Evolutionary conservation across 2,329 filamentous ascomycete genomes (phyloP).

Genomic region (Rhynchosporium secalis): DNA sequence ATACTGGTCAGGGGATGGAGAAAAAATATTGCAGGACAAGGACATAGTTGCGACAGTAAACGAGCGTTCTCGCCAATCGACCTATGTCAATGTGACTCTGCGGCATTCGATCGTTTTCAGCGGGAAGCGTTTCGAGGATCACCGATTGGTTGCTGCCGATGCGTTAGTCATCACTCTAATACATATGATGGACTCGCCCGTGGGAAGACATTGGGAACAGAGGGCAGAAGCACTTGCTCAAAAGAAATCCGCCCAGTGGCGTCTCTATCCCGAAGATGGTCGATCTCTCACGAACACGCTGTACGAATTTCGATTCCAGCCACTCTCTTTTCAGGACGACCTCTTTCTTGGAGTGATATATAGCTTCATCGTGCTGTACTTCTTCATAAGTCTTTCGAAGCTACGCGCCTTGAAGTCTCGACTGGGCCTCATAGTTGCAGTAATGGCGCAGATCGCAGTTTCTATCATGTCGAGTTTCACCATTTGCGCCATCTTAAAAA

Average conservation of each 20-base stretch:
- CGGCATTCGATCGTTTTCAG: constrained; percentile 79
- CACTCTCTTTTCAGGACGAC: constrained; percentile 67
- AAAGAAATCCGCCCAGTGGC: constrained; percentile 55
- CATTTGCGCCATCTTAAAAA: constrained; percentile 71
- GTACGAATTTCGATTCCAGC: constrained; percentile 78
- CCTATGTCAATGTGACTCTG: constrained; percentile 71
- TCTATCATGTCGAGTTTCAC: constrained; percentile 80
- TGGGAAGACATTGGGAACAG: constrained; percentile 65
- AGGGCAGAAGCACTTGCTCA: constrained; percentile 56
- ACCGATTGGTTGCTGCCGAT: constrained; percentile 68
- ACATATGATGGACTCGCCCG: constrained; percentile 63
- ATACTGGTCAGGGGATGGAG: constrained; percentile 72
- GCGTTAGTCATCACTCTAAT: constrained; percentile 77
- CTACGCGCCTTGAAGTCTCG: constrained; percentile 75
- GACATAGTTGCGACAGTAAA: constrained; percentile 72
- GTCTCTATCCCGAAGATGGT: constrained; percentile 63
- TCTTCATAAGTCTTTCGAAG: constrained; percentile 66
- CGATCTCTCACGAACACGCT: constrained; percentile 57
- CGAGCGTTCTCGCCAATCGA: constrained; percentile 58
- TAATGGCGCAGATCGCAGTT: constrained; percentile 67
- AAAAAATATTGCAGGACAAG: constrained; percentile 57
- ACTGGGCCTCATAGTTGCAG: constrained; percentile 69
- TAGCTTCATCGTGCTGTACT: constrained; percentile 61
- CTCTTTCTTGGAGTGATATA: constrained; percentile 66
- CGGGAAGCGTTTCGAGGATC: constrained; percentile 73